These are phyloP conservation scores for Prunus fruticosa DNA, from an alignment of 306 rosid species.

Conservation along the genomic window DNA sequence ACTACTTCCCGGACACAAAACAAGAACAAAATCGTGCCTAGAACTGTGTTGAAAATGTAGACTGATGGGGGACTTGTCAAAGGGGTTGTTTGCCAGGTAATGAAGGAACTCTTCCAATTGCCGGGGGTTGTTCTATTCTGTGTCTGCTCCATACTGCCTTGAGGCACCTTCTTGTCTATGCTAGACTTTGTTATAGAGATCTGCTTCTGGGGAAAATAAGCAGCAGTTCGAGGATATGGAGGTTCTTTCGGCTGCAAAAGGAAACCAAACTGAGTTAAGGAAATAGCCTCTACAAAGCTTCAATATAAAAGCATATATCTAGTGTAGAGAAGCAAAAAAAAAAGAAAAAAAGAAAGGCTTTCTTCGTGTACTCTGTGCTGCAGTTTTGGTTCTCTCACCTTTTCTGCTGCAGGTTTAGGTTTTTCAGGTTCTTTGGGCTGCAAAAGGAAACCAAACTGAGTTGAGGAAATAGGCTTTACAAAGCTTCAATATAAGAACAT, in stretches of 20 bases:
- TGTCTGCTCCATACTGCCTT: slow-evolving; percentile 12
- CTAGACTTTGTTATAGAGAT: not conserved
- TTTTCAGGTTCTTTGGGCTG: slow-evolving; percentile 32
- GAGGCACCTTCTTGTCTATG: slow-evolving; percentile 14
- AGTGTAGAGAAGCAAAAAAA: not conserved
- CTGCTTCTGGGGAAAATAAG: not conserved
- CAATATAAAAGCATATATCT: not conserved
- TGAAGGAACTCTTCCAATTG: slow-evolving; percentile 25
- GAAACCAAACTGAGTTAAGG: slow-evolving; percentile 18
- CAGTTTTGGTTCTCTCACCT: not conserved
- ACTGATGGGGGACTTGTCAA: slow-evolving; percentile 31
- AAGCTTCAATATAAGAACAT: not conserved
- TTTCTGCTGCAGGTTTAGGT: not conserved
- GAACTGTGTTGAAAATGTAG: slow-evolving; percentile 20
- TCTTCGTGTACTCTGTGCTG: too few relatives aligned
- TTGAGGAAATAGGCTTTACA: slow-evolving; percentile 2
- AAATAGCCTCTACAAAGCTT: not conserved
- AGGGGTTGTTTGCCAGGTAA: slow-evolving; percentile 24
- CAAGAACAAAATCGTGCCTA: slow-evolving; percentile 30
- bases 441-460: slow-evolving; percentile 22
- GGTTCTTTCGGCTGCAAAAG: slow-evolving; percentile 38
- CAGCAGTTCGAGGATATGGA: not conserved
- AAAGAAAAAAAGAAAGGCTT: too few relatives aligned
- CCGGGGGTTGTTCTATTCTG: slow-evolving; percentile 13
- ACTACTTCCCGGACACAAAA: slow-evolving; percentile 30